Evolutionary conservation across 2,329 filamentous ascomycete genomes (phyloP).

Genomic region (Huntiella moniliformis): DNA sequence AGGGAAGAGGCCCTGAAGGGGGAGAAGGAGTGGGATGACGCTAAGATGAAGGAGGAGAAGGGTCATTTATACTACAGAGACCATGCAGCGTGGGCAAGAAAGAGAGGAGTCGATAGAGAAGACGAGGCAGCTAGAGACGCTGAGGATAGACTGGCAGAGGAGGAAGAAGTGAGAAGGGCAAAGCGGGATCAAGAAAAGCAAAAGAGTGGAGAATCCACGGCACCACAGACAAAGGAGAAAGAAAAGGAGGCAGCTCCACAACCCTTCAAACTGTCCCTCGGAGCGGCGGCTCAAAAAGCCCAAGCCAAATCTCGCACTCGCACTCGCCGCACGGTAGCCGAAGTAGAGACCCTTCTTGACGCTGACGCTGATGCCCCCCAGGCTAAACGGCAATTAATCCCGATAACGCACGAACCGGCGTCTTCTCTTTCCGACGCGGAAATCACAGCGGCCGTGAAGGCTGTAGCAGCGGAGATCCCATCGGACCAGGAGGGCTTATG

Average conservation of each 20-base stretch:
- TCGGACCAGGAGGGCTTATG: constrained; percentile 71
- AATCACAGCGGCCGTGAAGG: constrained; percentile 58
- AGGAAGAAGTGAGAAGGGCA: constrained; percentile 51
- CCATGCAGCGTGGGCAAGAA: constrained; percentile 65
- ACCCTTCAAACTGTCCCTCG: constrained; percentile 82
- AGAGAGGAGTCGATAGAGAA: constrained; percentile 52
- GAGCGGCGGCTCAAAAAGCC: constrained; percentile 62
- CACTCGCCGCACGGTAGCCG: constrained; percentile 63
- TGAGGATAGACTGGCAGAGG: constrained; percentile 61
- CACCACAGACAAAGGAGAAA: background rate
- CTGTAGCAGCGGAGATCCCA: constrained; percentile 79
- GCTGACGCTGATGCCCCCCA: constrained; percentile 71
- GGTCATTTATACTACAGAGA: constrained; percentile 73
- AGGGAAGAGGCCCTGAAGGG: constrained; percentile 49
- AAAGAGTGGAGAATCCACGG: constrained; percentile 18
- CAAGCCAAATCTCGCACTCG: constrained; percentile 36
- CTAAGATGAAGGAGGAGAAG: constrained; percentile 57
- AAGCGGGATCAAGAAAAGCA: constrained; percentile 59
- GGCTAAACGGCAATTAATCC: constrained; percentile 56
- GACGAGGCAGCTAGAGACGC: constrained; percentile 64
- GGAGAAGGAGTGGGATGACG: constrained; percentile 68
- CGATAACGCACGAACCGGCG: constrained; percentile 58
- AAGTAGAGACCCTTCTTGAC: constrained; percentile 85
- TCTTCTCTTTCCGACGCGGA: constrained; percentile 69
- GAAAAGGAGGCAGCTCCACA: constrained; percentile 37